Conservation (phyloP, 352 stramenopile genomes). For the Thalassiosira mediterranea region DNA sequence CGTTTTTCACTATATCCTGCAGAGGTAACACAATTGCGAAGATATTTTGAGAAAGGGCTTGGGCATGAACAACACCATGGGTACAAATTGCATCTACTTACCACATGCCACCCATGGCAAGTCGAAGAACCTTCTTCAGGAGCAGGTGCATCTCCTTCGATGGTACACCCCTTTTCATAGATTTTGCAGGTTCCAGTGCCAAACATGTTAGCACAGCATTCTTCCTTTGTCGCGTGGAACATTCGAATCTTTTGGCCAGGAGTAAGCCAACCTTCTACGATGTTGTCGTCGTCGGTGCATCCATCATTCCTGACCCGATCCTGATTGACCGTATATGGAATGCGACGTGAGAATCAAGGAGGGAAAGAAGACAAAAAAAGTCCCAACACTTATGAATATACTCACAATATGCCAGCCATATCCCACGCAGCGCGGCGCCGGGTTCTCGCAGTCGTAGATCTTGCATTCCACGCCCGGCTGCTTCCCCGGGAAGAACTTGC, state of each 20-base stretch:
- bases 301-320: neutral
- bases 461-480: neutral
- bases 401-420: conserved; percentile 19
- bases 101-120: neutral
- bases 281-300: conserved; percentile 1
- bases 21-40: neutral
- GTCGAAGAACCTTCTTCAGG: neutral
- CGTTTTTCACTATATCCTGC: neutral
- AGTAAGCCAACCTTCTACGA: neutral
- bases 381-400: neutral
- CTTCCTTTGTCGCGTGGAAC: neutral
- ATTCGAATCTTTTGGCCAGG: neutral
- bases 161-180: too few relatives aligned
- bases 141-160: neutral
- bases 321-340: neutral
- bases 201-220: neutral
- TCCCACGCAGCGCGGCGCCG: neutral
- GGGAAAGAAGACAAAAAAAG: too few relatives aligned
- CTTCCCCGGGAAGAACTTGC: conserved; percentile 4
- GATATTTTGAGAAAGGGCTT: neutral
- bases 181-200: neutral
- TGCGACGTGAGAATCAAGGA: neutral
- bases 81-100: neutral
- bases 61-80: neutral
- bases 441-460: neutral